A percentile compares a stretch with the other conserved stretches of the same genome.
phyloP scores from a whole-genome alignment of 345 rosid species.

The Kandelia obovata region DNA sequence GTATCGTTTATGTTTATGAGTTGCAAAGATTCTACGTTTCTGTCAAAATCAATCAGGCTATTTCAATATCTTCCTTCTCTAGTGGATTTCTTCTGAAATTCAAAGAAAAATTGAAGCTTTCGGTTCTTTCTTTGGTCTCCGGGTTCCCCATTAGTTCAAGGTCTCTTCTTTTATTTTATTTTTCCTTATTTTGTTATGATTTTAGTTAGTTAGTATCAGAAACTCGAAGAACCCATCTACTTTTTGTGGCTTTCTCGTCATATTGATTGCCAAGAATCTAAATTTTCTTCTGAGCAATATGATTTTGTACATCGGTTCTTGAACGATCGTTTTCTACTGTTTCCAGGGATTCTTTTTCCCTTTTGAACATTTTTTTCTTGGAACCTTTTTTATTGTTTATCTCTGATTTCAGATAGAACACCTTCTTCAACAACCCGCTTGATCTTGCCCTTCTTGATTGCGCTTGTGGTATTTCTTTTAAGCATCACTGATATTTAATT shows the following conservation, averaged over 20 bases:
- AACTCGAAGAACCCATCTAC: too few species aligned
- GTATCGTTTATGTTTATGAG: constrained; percentile 8
- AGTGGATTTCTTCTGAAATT: background rate
- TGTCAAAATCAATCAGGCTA: background rate
- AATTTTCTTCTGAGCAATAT: too few species aligned
- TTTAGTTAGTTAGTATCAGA: too few species aligned
- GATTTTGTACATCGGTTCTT: too few species aligned
- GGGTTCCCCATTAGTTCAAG: background rate
- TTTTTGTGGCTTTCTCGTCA: too few species aligned
- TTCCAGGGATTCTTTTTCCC: too few species aligned
- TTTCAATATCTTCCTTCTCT: background rate
- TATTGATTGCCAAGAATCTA: too few species aligned
- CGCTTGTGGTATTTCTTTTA: background rate
- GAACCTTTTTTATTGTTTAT: background rate
- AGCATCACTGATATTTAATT: too few species aligned
- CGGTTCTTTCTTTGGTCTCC: background rate
- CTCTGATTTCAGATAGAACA: constrained; percentile 3
- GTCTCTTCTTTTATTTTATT: background rate
- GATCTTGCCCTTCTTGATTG: background rate
- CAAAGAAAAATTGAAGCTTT: background rate
- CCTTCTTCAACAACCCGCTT: background rate
- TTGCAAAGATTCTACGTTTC: background rate
- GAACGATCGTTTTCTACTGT: too few species aligned
- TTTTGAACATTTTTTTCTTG: background rate
- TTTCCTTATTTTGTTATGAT: background rate